Conservation (phyloP, 805 yeast species). For the Candida taoyuanica region DNA sequence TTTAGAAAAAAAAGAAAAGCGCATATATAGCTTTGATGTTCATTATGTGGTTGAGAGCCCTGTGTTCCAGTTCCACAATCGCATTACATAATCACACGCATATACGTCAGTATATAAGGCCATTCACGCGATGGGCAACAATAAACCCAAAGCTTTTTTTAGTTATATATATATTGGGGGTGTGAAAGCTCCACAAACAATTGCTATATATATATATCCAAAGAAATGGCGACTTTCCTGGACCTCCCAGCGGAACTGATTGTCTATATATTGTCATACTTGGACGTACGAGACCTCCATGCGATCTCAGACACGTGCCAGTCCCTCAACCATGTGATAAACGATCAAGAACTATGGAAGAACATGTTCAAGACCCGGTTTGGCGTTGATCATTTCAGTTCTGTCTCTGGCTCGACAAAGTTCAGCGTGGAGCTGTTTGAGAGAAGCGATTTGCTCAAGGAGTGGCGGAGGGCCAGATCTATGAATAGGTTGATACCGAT, state of each 20-base stretch:
- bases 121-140: neutral
- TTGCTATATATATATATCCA: neutral
- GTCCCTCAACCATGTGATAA: constrained; percentile 27
- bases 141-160: neutral
- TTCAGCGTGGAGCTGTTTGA: constrained; percentile 33
- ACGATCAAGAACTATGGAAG: constrained; percentile 41
- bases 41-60: no score
- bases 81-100: no score
- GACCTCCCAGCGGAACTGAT: constrained; percentile 34
- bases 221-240: constrained; percentile 11
- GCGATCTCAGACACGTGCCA: constrained; percentile 30
- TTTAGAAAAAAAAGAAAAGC: no score
- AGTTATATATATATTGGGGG: neutral
- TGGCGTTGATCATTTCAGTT: constrained; percentile 32
- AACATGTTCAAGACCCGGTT: constrained; percentile 30
- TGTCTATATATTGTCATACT: constrained; percentile 32
- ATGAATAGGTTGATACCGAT: neutral
- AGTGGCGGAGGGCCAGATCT: constrained; percentile 16
- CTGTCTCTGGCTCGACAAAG: constrained; percentile 30
- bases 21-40: no score
- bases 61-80: no score
- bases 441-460: constrained; percentile 23
- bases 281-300: constrained; percentile 33
- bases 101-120: no score
- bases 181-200: neutral